Evolutionary conservation across 192 early-diverging fungal genomes (phyloP), one percentile per base, ranked within the genome.

Genomic region (Coemansia sp.): DNA sequence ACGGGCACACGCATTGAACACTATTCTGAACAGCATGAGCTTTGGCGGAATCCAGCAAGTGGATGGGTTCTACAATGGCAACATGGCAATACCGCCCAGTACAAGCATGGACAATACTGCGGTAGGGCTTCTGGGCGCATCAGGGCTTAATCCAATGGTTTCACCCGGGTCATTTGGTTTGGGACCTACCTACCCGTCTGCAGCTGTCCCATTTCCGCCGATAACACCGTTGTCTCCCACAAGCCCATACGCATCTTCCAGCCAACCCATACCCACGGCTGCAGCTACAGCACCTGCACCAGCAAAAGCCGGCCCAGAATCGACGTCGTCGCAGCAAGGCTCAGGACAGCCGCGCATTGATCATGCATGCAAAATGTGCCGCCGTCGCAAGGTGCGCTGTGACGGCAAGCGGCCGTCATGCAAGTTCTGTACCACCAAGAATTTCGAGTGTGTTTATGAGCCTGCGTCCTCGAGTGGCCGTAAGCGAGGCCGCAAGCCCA

Each of bases 321-420:
- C 50, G 15, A 14, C 63, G 10, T 39, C 52, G 18, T 19, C 28
- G 21, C 47, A 61, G 43, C 35, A 16, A 7, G 47, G 42, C 31
- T 21, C 33, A 6, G n/a, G 53, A 3, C 49, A 57, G 14, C 48
- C 65, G 21, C 70, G 76, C 39, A 53, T 79, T 40, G 66, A 69
- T 51, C 76, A 68, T 57, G 79, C 79, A 16, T 81, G 79, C 59
- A 72, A 69, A 36, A 72, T 72, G 66, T 81, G 79, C 43, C 79
- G 79, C 19, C 72, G 74, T 13, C 73, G 74, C 62, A 81, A 81
- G 42, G 79, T 81, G 35, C 68, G 69, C 20, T 81, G 79, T 53
- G 70, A 81, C 47, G 79, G 79, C 13, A 41, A 9, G 42, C 64
- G 72, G 13, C 79, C 79, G 3, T 31, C 62, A 33, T 81, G 79